A percentile compares a stretch with the other conserved stretches of the same genome.
Evolutionary conservation across 176 grass and related monocot genomes (phyloP).

Genomic region (Avena atlantica): DNA sequence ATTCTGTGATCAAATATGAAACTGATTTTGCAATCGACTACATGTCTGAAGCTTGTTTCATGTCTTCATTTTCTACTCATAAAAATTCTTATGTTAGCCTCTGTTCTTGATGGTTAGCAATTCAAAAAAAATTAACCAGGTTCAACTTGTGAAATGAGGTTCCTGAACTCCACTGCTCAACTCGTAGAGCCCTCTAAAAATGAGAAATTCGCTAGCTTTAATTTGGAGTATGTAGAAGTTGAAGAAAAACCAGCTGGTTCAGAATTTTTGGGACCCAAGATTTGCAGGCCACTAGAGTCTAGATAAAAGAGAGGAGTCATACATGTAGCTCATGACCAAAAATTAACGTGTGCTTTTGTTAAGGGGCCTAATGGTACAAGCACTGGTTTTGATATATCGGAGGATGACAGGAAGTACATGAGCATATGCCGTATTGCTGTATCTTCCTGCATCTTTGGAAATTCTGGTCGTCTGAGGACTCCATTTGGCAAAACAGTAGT

Average conservation of each 20-base stretch:
- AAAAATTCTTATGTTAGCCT: not conserved
- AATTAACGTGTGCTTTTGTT: conserved; percentile 89
- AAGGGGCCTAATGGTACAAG: conserved; percentile 75
- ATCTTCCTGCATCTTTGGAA: conserved; percentile 98
- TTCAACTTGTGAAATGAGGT: conserved; percentile 94
- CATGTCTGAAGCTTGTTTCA: not conserved
- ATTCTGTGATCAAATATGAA: conserved; percentile 25
- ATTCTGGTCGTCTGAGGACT: conserved; percentile 91
- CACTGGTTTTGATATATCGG: conserved; percentile 90
- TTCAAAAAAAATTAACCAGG: too few relatives aligned
- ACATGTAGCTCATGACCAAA: conserved; percentile 76
- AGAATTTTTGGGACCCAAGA: conserved; percentile 75
- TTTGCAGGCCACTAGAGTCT: conserved; percentile 91
- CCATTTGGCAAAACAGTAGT: conserved; percentile 92
- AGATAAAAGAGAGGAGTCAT: conserved; percentile 84
- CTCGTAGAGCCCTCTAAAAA: conserved; percentile 74
- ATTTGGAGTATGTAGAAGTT: conserved; percentile 72
- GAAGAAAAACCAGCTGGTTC: conserved; percentile 64
- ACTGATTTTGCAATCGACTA: not conserved
- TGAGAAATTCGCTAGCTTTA: conserved; percentile 81
- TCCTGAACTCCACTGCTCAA: conserved; percentile 90
- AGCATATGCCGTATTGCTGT: conserved; percentile 93
- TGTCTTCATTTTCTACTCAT: conserved; percentile 4
- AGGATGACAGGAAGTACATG: conserved; percentile 81
- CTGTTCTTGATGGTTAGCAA: not conserved